Conservation (phyloP, 495 filamentous ascomycete species). For the Staphylotrichum tortipilum region DNA sequence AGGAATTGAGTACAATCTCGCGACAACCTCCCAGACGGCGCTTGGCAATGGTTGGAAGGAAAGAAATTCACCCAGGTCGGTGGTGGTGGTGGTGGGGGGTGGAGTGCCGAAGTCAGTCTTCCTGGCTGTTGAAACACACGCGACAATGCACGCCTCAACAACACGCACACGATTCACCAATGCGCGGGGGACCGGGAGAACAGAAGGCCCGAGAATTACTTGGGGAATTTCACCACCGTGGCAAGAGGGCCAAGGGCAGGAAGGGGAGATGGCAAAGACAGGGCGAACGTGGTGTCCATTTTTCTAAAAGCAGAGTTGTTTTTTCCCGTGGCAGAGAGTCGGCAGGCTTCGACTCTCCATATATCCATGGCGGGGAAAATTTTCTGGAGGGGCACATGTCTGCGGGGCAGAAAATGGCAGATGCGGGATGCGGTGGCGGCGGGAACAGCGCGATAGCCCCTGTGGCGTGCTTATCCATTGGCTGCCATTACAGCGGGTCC, state of each 20-base stretch:
- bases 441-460: neutral
- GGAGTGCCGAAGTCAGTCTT: slow-evolving; percentile 8
- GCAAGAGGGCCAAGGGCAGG: slow-evolving; percentile 6
- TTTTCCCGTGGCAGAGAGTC: neutral
- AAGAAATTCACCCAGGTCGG: neutral
- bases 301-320: slow-evolving; percentile 9
- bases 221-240: neutral
- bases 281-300: neutral
- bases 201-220: neutral
- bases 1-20: too few species aligned
- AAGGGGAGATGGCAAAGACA: neutral
- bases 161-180: neutral
- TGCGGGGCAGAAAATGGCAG: neutral
- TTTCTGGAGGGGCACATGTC: slow-evolving; percentile 6
- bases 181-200: neutral
- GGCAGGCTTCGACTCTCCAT: neutral
- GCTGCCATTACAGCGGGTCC: neutral
- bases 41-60: neutral
- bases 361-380: slow-evolving; percentile 12
- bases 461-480: neutral
- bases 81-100: neutral
- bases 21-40: too few species aligned
- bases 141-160: too few species aligned
- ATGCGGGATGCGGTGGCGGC: neutral
- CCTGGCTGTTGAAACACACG: neutral